Conservation (phyloP, 2,329 filamentous ascomycete species). For the Trichoderma sp. region DNA sequence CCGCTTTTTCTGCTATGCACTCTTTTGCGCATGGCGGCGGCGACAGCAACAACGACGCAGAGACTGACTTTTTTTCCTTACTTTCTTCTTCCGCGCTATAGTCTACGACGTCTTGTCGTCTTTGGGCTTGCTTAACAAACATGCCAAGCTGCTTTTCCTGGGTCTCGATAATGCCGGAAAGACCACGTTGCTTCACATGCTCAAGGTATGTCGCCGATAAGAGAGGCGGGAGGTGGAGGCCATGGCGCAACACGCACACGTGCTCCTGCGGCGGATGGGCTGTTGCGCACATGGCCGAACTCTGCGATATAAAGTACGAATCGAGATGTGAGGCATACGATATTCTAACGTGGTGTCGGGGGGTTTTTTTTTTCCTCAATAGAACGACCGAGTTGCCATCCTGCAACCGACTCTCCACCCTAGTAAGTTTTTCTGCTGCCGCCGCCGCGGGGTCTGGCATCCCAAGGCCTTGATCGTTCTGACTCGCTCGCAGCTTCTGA, state of each 20-base stretch:
- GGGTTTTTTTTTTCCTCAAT: constrained; percentile 32
- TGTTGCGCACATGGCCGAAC: background rate
- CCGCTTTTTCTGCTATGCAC: background rate
- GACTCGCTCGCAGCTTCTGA: constrained; percentile 63
- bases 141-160: constrained; percentile 90
- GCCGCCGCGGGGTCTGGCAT: background rate
- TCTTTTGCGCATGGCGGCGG: background rate
- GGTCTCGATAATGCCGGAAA: constrained; percentile 94
- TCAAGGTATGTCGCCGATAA: constrained; percentile 64
- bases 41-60: background rate
- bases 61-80: background rate
- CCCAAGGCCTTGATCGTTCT: constrained; percentile 7
- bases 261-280: background rate
- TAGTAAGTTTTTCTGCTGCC: constrained; percentile 55
- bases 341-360: constrained; percentile 25
- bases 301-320: background rate
- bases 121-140: constrained; percentile 88
- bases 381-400: constrained; percentile 92
- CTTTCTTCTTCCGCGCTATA: constrained; percentile 20
- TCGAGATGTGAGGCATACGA: background rate
- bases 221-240: background rate
- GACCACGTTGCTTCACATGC: constrained; percentile 90
- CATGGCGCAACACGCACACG: background rate
- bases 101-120: constrained; percentile 89
- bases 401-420: constrained; percentile 88